A percentile compares a stretch with the other conserved stretches of the same genome.
Evolutionary conservation across 768 basidiomycete species (phyloP).

Genomic region (Phanerochaete carnosa): DNA sequence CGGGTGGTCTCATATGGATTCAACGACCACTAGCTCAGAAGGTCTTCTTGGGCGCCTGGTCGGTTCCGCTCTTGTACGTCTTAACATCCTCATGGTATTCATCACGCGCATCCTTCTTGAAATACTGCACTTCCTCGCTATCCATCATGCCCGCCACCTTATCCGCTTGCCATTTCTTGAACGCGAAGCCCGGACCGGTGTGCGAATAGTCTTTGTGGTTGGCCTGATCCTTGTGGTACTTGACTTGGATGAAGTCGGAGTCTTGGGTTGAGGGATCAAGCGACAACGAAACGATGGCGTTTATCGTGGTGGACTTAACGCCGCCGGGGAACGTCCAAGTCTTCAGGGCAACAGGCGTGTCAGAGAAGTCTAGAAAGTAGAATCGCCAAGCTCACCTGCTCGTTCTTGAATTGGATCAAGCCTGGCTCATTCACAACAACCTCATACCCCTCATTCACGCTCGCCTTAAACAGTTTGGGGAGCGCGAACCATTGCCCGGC

Average conservation of each 20-base stretch:
- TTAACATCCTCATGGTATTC: conserved; percentile 20
- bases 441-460: conserved; percentile 34
- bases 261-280: conserved; percentile 37
- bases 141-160: conserved; percentile 22
- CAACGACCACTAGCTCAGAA: neutral
- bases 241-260: conserved; percentile 37
- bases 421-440: conserved; percentile 33
- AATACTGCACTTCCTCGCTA: conserved; percentile 20
- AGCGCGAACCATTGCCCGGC: conserved; percentile 39
- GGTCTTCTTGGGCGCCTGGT: conserved; percentile 16
- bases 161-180: conserved; percentile 40
- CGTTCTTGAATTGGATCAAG: conserved; percentile 42
- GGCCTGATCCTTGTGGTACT: conserved; percentile 38
- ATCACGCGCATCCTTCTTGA: conserved; percentile 17
- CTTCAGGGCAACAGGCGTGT: conserved; percentile 14
- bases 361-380: neutral
- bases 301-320: conserved; percentile 37
- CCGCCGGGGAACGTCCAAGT: conserved; percentile 38
- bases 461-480: conserved; percentile 35
- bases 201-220: conserved; percentile 42
- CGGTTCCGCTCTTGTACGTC: conserved; percentile 16
- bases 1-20: neutral
- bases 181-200: conserved; percentile 36
- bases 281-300: conserved; percentile 37
- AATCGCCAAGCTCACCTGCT: conserved; percentile 26